Base-by-base conservation (phyloP, 2,329 filamentous ascomycete species). In the Alternaria gaisen region DNA sequence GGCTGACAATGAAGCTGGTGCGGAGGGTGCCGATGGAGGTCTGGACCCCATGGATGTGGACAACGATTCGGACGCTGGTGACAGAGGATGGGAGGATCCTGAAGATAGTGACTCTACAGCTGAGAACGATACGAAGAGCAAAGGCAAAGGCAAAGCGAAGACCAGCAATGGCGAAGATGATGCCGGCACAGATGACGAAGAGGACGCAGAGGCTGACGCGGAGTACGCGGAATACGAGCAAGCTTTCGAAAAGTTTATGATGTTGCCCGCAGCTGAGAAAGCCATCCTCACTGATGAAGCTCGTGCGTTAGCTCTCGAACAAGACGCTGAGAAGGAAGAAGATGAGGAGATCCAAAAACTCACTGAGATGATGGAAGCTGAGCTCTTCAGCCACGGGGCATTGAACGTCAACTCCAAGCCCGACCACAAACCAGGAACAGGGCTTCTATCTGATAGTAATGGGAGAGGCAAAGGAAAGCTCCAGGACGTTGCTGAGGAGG, bases 231-330 rank as follows among this genome's bases (percentile, higher is more conserved):
- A 77, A 28, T 78, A 97, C 65, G 94, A 98, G 77, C 87, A 89
- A 36, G 90, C 94, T 55, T 97, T 97, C 68, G 85, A 90, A 9
- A 87, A 83, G 54, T 93, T 97, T 85, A 97, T 99, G 92, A 88
- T 89, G 61, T 83, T 88, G 77, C 83, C 86, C 8, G 68, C 73
- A 3, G 72, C 74, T 9, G 75, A 78, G 34, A 78, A 79, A 54
- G 67, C 69, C 1, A 61, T 73, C 8, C 65, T 78, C 10, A 72
- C 71, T 0, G 75, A 77, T 22, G 75, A 79, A 56, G 76, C 76
- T 2, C 72, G 75, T 32, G 67, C 67, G 20, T 63, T 82, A 60
- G 54, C 75, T 66, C 44, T 77, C 70, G 79, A 80, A n/a, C 79
- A 80, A 53, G 79, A 82, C 44, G 77, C 73, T 1, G 74, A 77